phyloP scores from a whole-genome alignment of 257 asterid species.

The Solanum pimpinellifolium region DNA sequence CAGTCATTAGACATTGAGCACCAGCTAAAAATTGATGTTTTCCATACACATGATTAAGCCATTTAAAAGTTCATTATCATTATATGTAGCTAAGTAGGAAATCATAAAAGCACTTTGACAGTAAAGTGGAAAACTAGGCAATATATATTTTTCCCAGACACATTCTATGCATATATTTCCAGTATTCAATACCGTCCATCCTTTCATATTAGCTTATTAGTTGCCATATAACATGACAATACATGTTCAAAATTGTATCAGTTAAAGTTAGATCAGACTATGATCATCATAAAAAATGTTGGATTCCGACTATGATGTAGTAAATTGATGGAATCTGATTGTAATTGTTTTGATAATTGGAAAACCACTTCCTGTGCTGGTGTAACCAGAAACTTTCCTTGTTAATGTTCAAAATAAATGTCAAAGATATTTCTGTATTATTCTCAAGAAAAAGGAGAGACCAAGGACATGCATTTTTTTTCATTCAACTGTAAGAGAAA shows the following conservation, averaged over 20 bases:
- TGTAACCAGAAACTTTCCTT: not conserved
- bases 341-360: not conserved
- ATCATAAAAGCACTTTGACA: not conserved
- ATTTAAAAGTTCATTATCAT: not conserved
- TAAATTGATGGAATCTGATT: not conserved
- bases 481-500: not conserved
- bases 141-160: not conserved
- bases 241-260: not conserved
- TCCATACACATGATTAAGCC: not conserved
- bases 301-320: not conserved
- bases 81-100: not conserved
- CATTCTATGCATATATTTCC: not conserved
- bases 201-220: not conserved
- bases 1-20: not conserved
- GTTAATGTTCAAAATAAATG: not conserved
- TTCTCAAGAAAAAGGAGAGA: not conserved
- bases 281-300: not conserved
- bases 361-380: not conserved
- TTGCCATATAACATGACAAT: not conserved
- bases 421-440: not conserved
- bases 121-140: not conserved
- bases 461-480: not conserved
- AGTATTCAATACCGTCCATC: not conserved
- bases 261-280: not conserved
- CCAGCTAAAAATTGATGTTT: not conserved